Percentiles rank a stretch among this genome's conserved stretches.
These are phyloP conservation scores for Dendrobium huoshanense DNA, from an alignment of 106 monocot genomes.

Conservation along the genomic window DNA sequence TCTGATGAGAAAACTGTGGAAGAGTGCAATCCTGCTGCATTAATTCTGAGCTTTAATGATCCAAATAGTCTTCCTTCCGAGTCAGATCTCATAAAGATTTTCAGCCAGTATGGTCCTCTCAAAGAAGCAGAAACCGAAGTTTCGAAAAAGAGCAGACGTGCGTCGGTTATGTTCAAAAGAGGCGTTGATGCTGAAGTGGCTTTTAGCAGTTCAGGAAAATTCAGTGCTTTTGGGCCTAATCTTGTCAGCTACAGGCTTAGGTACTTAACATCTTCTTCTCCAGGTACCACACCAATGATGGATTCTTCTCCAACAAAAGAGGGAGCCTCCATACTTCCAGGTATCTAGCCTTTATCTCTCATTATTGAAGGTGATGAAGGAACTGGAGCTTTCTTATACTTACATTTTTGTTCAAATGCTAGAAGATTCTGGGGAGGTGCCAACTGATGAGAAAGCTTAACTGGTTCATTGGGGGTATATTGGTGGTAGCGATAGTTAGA, in stretches of 20 bases:
- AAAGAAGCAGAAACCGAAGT: constrained; percentile 71
- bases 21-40: constrained; percentile 23
- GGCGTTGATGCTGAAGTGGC: constrained; percentile 83
- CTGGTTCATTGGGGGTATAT: neutral
- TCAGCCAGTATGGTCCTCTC: constrained; percentile 75
- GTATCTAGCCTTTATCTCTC: neutral
- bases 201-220: constrained; percentile 72
- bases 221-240: constrained; percentile 64
- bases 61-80: constrained; percentile 50
- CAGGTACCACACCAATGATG: constrained; percentile 6
- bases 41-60: constrained; percentile 55
- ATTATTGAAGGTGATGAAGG: neutral
- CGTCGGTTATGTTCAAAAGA: constrained; percentile 64
- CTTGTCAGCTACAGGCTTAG: constrained; percentile 71
- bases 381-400: neutral
- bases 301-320: neutral
- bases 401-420: neutral
- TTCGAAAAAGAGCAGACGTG: constrained; percentile 27
- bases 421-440: neutral
- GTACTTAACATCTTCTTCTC: constrained; percentile 26
- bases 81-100: constrained; percentile 53
- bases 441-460: neutral
- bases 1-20: neutral
- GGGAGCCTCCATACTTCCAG: neutral
- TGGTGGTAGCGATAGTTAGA: neutral